Evolutionary conservation across 2,329 filamentous ascomycete genomes (phyloP).

Genomic region (Penicillium brevicompactum): DNA sequence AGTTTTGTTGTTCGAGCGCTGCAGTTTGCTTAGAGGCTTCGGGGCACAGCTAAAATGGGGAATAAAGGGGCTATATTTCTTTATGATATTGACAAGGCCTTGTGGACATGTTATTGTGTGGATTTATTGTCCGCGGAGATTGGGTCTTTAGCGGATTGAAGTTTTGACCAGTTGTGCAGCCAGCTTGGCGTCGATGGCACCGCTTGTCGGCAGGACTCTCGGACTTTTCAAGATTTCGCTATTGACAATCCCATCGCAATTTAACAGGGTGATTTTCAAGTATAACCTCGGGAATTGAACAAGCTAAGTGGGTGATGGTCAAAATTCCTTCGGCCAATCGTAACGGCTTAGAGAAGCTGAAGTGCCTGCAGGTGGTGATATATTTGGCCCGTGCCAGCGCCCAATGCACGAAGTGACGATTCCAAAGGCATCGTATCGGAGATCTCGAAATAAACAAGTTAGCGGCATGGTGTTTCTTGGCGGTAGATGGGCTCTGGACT

Average conservation of each 20-base stretch:
- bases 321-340: neutral
- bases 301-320: neutral
- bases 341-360: neutral
- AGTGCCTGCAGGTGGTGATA: neutral
- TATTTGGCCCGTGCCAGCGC: neutral
- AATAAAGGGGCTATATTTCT: neutral
- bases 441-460: neutral
- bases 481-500: neutral
- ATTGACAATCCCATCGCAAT: no score
- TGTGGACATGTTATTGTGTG: neutral
- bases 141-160: slow-evolving; percentile 1
- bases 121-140: neutral
- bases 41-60: neutral
- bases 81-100: neutral
- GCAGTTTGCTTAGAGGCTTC: slow-evolving; percentile 1
- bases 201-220: neutral
- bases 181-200: slow-evolving; percentile 3
- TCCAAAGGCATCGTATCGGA: neutral
- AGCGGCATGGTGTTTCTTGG: neutral
- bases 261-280: neutral
- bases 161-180: slow-evolving; percentile 2
- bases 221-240: neutral
- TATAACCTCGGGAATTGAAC: neutral
- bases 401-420: neutral
- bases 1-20: neutral